phyloP scores from a whole-genome alignment of 164 flowering plant genomes.

The Umbellularia californica region DNA sequence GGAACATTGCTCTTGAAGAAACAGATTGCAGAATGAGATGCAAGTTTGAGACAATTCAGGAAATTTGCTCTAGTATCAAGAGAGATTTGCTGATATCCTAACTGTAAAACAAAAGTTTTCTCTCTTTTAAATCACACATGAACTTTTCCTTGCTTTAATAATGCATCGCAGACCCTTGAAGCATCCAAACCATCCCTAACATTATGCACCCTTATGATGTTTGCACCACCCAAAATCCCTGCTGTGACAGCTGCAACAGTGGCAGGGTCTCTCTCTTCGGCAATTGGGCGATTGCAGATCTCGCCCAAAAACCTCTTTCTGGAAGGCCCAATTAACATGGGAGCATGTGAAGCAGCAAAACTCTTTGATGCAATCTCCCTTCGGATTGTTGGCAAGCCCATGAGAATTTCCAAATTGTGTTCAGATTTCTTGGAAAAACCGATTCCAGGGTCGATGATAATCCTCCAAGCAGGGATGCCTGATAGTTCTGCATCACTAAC shows the following conservation, averaged over 20 bases:
- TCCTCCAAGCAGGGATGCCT: conserved; percentile 92
- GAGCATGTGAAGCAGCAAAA: conserved; percentile 64
- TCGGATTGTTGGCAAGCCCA: conserved; percentile 45
- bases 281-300: conserved; percentile 50
- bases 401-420: conserved; percentile 70
- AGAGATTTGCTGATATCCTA: too few species aligned
- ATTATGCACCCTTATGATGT: conserved; percentile 86
- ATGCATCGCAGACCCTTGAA: conserved; percentile 74
- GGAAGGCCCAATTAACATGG: conserved; percentile 82
- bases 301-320: conserved; percentile 86
- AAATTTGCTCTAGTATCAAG: too few species aligned
- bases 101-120: background rate
- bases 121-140: background rate
- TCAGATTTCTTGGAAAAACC: conserved; percentile 86
- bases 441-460: conserved; percentile 82
- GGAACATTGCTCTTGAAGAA: too few species aligned
- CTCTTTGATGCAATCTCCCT: conserved; percentile 59
- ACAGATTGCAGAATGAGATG: too few species aligned
- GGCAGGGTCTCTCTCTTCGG: conserved; percentile 73
- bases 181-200: conserved; percentile 75
- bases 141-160: conserved; percentile 29
- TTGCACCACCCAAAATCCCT: conserved; percentile 78
- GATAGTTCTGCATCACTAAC: conserved; percentile 66
- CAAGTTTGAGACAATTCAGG: too few species aligned
- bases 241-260: conserved; percentile 65